Percentiles rank a stretch among this genome's conserved stretches.
Conservation (phyloP, 2,329 filamentous ascomycete species). For the Shiraia bambusicola region DNA sequence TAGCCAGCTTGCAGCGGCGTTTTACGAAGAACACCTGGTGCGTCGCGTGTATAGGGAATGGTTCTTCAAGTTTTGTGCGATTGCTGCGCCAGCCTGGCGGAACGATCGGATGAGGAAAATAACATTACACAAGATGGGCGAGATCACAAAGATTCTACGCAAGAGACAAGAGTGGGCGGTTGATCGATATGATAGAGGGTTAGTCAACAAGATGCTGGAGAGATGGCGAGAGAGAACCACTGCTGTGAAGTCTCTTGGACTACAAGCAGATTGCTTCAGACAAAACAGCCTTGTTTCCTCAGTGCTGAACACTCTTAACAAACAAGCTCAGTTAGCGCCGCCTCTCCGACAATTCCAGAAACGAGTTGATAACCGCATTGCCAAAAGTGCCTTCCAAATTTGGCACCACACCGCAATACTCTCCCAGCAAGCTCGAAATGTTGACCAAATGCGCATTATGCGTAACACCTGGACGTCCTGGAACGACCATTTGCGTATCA, state of each 20-base stretch:
- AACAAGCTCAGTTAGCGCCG: conserved; percentile 47
- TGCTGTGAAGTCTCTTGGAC: conserved; percentile 31
- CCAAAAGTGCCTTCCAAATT: conserved; percentile 49
- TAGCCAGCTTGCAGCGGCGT: conserved; percentile 31
- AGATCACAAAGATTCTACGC: conserved; percentile 25
- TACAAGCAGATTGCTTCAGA: conserved; percentile 41
- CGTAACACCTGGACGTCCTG: conserved; percentile 61
- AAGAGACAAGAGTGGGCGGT: conserved; percentile 29
- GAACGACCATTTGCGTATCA: conserved; percentile 62
- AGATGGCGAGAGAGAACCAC: conserved; percentile 23
- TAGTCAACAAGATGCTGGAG: conserved; percentile 31
- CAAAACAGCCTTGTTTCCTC: conserved; percentile 21
- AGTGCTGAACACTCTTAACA: conserved; percentile 31
- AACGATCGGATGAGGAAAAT: conserved; percentile 29
- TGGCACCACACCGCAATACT: conserved; percentile 52
- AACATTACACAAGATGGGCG: conserved; percentile 31
- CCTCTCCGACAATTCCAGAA: conserved; percentile 47
- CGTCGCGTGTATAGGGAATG: conserved; percentile 38
- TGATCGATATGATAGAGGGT: conserved; percentile 19
- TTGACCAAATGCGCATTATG: conserved; percentile 56
- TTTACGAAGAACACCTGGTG: conserved; percentile 39
- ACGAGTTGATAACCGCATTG: conserved; percentile 49
- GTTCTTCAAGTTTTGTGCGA: conserved; percentile 42
- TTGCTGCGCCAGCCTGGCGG: conserved; percentile 37
- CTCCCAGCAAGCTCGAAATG: conserved; percentile 51